Evolutionary conservation across 495 filamentous ascomycete species (phyloP).

Genomic region (Parathielavia hyrcaniae): DNA sequence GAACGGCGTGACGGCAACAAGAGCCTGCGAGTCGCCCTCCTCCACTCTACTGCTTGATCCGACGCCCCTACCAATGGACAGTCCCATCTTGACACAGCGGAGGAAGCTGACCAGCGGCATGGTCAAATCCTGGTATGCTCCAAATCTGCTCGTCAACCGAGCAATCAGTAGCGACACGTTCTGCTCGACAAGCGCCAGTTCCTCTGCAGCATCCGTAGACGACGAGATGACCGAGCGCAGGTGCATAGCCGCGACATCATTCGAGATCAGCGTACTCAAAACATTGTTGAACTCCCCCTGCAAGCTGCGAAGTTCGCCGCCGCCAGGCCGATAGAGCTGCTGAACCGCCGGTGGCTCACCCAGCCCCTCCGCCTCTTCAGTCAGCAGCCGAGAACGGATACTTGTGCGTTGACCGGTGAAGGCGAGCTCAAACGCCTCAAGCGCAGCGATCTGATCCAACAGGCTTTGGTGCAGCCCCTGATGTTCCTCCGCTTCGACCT

Average conservation of each 20-base stretch:
- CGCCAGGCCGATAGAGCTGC: constrained; percentile 60
- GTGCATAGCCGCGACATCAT: constrained; percentile 44
- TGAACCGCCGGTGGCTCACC: constrained; percentile 54
- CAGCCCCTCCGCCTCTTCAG: constrained; percentile 52
- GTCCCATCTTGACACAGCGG: constrained; percentile 68
- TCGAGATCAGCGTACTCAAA: constrained; percentile 56
- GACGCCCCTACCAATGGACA: constrained; percentile 52
- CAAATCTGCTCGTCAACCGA: constrained; percentile 60
- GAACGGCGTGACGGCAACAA: constrained; percentile 57
- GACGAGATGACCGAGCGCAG: constrained; percentile 30
- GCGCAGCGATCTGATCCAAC: constrained; percentile 49
- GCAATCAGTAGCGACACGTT: constrained; percentile 65
- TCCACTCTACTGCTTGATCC: constrained; percentile 24
- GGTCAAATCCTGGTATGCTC: constrained; percentile 77
- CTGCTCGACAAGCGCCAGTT: constrained; percentile 54
- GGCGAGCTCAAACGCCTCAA: constrained; percentile 57
- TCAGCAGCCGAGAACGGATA: constrained; percentile 53
- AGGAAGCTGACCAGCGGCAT: constrained; percentile 74
- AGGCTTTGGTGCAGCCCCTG: constrained; percentile 50
- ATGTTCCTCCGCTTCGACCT: constrained; percentile 64
- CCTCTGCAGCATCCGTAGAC: constrained; percentile 33
- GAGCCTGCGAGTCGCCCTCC: constrained; percentile 29
- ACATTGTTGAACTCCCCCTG: constrained; percentile 78
- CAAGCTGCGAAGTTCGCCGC: constrained; percentile 60
- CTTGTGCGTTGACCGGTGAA: constrained; percentile 64